These are phyloP conservation scores for Athelia psychrophila DNA, from an alignment of 1,284 basidiomycete genomes.

Conservation along the genomic window DNA sequence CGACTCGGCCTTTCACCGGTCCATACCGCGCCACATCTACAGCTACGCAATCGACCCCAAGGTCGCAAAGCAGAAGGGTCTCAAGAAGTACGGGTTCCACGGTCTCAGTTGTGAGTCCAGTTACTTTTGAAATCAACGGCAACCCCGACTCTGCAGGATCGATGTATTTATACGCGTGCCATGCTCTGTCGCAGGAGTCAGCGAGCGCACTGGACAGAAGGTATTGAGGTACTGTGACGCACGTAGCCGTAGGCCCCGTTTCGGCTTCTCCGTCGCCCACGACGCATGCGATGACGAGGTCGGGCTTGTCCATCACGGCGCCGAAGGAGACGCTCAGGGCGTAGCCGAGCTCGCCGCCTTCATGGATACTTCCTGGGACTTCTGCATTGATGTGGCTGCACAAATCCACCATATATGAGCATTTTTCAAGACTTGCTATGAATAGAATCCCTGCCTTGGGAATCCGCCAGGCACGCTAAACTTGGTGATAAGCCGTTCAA, in stretches of 20 bases:
- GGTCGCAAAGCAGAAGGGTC: constrained; percentile 57
- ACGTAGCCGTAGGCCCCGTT: constrained; percentile 78
- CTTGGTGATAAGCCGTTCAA: constrained; percentile 61
- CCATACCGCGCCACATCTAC: constrained; percentile 71
- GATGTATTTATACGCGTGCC: constrained; percentile 86
- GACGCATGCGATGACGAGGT: constrained; percentile 76
- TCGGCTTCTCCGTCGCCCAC: constrained; percentile 89
- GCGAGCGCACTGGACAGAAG: background rate
- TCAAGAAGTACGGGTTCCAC: constrained; percentile 89
- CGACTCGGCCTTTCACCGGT: constrained; percentile 83
- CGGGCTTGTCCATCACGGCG: constrained; percentile 85
- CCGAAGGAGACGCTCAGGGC: constrained; percentile 83
- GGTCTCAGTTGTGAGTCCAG: constrained; percentile 61
- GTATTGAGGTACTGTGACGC: constrained; percentile 12
- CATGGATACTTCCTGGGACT: constrained; percentile 86
- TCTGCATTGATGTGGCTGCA: constrained; percentile 71
- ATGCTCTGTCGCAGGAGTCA: constrained; percentile 36
- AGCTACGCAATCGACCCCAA: constrained; percentile 74
- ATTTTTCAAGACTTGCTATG: background rate
- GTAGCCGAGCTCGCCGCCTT: constrained; percentile 90
- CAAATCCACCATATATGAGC: constrained; percentile 5
- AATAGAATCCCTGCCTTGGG: constrained; percentile 41
- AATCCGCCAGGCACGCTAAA: constrained; percentile 70
- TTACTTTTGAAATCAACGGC: constrained; percentile 57
- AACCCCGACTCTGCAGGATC: constrained; percentile 91